Evolutionary conservation across 192 early-diverging fungal species (phyloP).

Genomic region (Entomortierella parvispora): DNA sequence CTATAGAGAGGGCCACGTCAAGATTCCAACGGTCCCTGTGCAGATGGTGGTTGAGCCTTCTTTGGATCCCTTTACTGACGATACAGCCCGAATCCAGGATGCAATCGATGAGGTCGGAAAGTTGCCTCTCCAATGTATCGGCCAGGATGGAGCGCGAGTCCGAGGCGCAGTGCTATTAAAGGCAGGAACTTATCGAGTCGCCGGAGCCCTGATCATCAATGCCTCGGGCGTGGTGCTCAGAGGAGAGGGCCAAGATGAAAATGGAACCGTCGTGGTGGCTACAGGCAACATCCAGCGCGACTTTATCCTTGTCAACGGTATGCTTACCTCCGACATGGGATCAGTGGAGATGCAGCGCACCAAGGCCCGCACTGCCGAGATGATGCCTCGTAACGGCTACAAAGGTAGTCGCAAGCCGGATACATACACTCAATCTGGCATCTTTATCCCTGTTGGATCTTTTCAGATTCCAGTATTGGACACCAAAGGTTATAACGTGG

Average conservation of each 20-base stretch:
- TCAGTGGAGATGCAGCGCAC: conserved; percentile 18
- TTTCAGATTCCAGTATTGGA: conserved; percentile 31
- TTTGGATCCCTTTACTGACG: conserved; percentile 19
- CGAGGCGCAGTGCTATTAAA: conserved; percentile 43
- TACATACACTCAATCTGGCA: conserved; percentile 22
- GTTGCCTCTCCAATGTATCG: conserved; percentile 19
- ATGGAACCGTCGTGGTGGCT: conserved; percentile 32
- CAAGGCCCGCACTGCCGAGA: conserved; percentile 40
- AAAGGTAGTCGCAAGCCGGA: conserved; percentile 35
- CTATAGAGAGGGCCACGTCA: conserved; percentile 43
- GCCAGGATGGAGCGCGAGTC: conserved; percentile 29
- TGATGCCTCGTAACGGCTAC: conserved; percentile 46
- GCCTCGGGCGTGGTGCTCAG: conserved; percentile 33
- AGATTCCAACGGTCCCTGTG: conserved; percentile 34
- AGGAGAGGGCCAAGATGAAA: conserved; percentile 39
- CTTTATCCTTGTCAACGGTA: conserved; percentile 45
- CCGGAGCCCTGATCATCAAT: conserved; percentile 36
- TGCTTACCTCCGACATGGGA: conserved; percentile 42
- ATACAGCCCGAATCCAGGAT: conserved; percentile 30
- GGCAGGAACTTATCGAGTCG: conserved; percentile 37
- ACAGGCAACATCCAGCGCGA: conserved; percentile 48
- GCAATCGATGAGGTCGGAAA: conserved; percentile 32
- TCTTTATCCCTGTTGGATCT: conserved; percentile 22
- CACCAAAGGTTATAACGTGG: conserved; percentile 35
- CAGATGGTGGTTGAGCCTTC: conserved; percentile 38